A percentile compares a stretch with the other conserved stretches of the same genome.
phyloP scores from a whole-genome alignment of 768 basidiomycete species.

The Termitomyces sp. region DNA sequence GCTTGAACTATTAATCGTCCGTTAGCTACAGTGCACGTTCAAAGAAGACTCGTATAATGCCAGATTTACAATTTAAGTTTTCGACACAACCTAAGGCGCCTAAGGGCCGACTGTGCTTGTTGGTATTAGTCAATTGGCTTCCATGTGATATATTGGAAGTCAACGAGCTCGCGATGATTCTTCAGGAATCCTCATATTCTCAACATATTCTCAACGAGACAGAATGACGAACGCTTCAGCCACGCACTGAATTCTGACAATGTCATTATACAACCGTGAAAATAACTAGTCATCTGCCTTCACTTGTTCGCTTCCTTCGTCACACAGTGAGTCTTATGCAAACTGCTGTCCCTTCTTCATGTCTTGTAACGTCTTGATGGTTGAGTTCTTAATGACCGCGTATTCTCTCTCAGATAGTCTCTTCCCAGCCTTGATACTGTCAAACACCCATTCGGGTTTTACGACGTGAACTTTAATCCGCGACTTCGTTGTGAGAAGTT shows the following conservation, averaged over 20 bases:
- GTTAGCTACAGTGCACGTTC: background rate
- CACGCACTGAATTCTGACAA: background rate
- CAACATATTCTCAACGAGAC: too few relatives aligned
- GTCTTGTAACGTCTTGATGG: slow-evolving; percentile 29
- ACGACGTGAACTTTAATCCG: slow-evolving; percentile 54
- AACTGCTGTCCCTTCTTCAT: slow-evolving; percentile 26
- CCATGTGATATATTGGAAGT: too few relatives aligned
- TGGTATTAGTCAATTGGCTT: too few relatives aligned
- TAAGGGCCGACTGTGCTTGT: too few relatives aligned
- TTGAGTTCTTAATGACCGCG: slow-evolving; percentile 34
- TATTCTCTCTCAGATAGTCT: slow-evolving; percentile 59
- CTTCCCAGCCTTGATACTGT: slow-evolving; percentile 58
- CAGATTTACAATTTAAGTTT: too few relatives aligned
- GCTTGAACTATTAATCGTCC: background rate
- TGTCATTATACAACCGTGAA: background rate
- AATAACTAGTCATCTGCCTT: background rate
- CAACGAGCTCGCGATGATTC: too few relatives aligned
- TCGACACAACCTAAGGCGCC: too few relatives aligned
- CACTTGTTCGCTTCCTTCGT: background rate
- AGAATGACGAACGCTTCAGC: background rate
- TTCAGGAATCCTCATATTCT: too few relatives aligned
- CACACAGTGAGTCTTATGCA: too few relatives aligned
- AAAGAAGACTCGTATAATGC: too few relatives aligned
- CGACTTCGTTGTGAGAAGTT: slow-evolving; percentile 46
- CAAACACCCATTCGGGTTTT: slow-evolving; percentile 69